Evolutionary conservation across 176 grass and related monocot species (phyloP), one percentile per base, ranked within the genome.

Genomic region (Paspalum vaginatum): DNA sequence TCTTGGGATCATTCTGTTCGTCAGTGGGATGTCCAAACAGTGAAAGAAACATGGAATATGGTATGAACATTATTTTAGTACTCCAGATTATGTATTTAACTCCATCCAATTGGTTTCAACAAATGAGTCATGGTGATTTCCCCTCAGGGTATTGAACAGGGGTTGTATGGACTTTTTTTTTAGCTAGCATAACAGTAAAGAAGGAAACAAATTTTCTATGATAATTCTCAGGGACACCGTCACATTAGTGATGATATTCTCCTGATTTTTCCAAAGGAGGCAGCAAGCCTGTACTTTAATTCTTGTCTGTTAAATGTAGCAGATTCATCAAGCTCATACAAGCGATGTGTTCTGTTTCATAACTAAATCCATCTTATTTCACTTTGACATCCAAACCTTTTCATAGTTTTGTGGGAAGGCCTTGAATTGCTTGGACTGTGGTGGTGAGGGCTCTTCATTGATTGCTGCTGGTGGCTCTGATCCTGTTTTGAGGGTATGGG

Each of bases 1-100:
- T 99, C 97, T 68, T 99, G 97, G 97, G 93, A 99, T 87, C 97
- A 96, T 89, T 99, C 93, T 82, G 26, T 99, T 64, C 81, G 88
- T 77, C 97, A 93, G 70, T 99, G 97, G 93, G 97, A 99, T 90
- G 82, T 84, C 68, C 84, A 87, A 86, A 82, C 90, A 74, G 84
- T 85, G 61, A 93, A 88, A 82, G 88, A 91, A 49, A 90, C 87
- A 9, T 95, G 93, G 91, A 91, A 85, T 70, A 90, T 91, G 97
- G 97, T 99, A 89, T 57, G 78, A 0, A 32, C 0, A 68, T n/a
- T 46, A 62, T 57, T 26, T 81, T n/a, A 65, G 27, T 52, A 46
- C 63, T 83, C 40, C 73, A 87, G 62, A 65, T 48, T 83, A 39
- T 83, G 10, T 44, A 32, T 2, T 68, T 54, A 75, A 53, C 22